Evolutionary conservation across 2,329 filamentous ascomycete species (phyloP).

Genomic region (Alternaria incomplexa): DNA sequence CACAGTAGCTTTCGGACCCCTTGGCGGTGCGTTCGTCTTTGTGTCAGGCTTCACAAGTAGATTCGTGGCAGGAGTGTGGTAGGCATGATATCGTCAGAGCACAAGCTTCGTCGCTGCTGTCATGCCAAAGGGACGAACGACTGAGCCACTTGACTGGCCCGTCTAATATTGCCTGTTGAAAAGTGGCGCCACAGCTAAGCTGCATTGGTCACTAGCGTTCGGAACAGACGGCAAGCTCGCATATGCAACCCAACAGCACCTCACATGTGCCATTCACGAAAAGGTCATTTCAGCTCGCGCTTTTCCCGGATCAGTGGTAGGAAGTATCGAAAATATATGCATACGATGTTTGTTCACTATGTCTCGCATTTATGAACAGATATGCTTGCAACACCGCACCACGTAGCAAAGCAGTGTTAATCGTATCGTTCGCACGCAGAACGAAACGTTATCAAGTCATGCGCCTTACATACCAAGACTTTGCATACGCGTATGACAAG

Average conservation of each 20-base stretch:
- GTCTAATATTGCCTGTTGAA: slow-evolving; percentile 2
- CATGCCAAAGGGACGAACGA: neutral
- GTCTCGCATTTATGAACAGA: neutral
- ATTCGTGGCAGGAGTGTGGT: neutral
- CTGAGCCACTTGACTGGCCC: slow-evolving; percentile 15
- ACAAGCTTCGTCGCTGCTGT: neutral
- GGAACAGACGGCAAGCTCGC: slow-evolving; percentile 22
- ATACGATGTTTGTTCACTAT: neutral
- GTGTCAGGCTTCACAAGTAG: neutral
- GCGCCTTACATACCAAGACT: slow-evolving; percentile 28
- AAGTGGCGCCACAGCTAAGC: slow-evolving; percentile 19
- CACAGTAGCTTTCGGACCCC: neutral
- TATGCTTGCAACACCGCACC: neutral
- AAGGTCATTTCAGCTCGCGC: neutral
- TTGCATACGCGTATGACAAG: slow-evolving; percentile 22
- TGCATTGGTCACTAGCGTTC: neutral
- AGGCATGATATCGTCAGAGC: neutral
- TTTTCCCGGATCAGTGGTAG: neutral
- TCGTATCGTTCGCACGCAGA: neutral
- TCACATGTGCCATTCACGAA: slow-evolving; percentile 2
- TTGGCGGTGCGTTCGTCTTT: neutral
- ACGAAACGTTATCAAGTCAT: slow-evolving; percentile 12
- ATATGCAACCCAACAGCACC: slow-evolving; percentile 9
- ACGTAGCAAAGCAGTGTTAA: neutral
- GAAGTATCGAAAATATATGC: neutral